These are phyloP conservation scores for Plasmopara halstedii DNA, from an alignment of 352 stramenopile genomes.

Conservation along the genomic window DNA sequence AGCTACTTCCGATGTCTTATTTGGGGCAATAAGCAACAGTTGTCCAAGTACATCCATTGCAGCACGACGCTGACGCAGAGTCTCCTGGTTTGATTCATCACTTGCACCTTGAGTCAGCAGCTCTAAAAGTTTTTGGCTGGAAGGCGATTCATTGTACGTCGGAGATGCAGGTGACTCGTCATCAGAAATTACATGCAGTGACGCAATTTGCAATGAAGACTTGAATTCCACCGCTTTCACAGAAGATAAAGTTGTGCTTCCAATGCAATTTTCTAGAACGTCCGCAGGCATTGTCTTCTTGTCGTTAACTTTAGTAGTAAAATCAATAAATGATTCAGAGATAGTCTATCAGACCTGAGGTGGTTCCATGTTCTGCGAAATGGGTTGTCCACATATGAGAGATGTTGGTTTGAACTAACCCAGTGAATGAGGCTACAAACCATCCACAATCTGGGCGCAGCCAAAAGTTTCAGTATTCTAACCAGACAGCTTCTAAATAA, in stretches of 20 bases:
- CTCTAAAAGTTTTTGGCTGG: neutral
- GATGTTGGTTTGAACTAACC: neutral
- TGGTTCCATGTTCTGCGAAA: neutral
- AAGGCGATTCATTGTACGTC: neutral
- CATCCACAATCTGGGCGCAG: no score
- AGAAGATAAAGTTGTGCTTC: neutral
- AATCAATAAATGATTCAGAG: neutral
- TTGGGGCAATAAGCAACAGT: neutral
- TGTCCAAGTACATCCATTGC: neutral
- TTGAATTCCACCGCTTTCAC: neutral
- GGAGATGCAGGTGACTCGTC: no score
- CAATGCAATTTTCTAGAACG: neutral
- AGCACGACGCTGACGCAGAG: neutral
- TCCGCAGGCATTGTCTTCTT: neutral
- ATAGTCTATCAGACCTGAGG: neutral
- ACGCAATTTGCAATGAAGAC: neutral
- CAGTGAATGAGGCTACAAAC: neutral
- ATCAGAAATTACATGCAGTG: neutral
- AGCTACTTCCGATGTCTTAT: neutral
- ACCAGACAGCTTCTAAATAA: no score
- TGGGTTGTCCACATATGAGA: neutral
- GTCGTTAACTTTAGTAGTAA: neutral
- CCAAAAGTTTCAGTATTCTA: no score
- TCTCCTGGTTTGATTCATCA: neutral
- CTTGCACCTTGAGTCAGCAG: neutral